Base-by-base conservation (phyloP, 495 filamentous ascomycete species). In the Aspergillus bridgeri region DNA sequence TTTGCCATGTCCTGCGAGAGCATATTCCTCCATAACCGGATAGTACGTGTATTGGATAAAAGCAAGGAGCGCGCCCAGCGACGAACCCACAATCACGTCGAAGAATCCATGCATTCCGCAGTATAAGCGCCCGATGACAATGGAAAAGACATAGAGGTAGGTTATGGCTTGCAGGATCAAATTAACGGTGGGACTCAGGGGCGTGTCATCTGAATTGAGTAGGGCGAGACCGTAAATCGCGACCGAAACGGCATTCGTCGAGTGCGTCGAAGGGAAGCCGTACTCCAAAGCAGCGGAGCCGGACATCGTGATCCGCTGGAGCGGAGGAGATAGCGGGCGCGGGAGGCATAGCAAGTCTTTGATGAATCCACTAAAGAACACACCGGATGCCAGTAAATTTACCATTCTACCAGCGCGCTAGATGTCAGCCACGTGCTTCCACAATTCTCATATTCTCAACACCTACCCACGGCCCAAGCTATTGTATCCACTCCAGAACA, bases 81-180 rank as follows among this genome's bases (percentile, higher is more conserved):
- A 59, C 51, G 84, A 88, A 3, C 94, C 94, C 60, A 92, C 67
- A 15, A 90, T 72, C 13, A 96, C 90, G 70, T 98, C 94, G 43
- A 96, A 76, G 73, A 98, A 94, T 38, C 94, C 94, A 74, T 98
- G 94, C 94, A 98, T 98, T 51, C 94, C 94, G 67, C 94, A 98
- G 74, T 98, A 98, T 21, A 98, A 74, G 47, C 94, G 84, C 20
- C 94, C 94, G 53, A 98, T 64, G 23, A 96, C 78, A 60, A 98
- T 96, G 21, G 92, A 96, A n/a, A 84, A 69, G 11, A 89, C 90
- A 65, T 98, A 98, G 52, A 87, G 81, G 69, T 92, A 95, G 11
- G 86, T 84, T 6, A 89, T 66, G 3, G 60, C 68, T 65, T 94
- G 86, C 33, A 91, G 75, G 5, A 81, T 65, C n/a, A 86, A 42